Base-by-base conservation (phyloP, 2,329 filamentous ascomycete species). In the Fusarium sp. region DNA sequence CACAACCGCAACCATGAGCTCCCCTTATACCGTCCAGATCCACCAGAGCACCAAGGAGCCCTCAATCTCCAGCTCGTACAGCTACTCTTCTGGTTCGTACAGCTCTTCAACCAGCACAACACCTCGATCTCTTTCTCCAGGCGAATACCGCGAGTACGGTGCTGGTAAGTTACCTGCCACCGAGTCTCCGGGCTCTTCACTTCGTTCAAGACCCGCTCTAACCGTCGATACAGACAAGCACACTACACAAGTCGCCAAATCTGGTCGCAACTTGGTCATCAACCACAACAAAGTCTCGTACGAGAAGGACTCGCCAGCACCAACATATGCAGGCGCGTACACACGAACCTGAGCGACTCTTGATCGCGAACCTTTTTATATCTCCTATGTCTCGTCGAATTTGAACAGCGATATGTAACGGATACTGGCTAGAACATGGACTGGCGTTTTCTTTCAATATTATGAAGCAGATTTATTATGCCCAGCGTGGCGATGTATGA, bases 1-100 rank as follows among this genome's bases (percentile, higher is more conserved):
- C 22, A 67, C 22, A 67, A 65, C 73, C 44, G 34, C 65, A 67
- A 73, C 41, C 68, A 76, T 79, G 75, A 69, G 67, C 62, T 66
- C 67, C 52, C 69, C 67, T 47, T 73, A 77, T 69, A 67, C 66
- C 42, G 75, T 78, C 52, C 70, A 80, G 57, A 73, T 81, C 60
- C 79, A 80, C 69, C 79, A 80, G 69, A 68, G 71, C 61, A 71
- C 69, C 55, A 73, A 73, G 49, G 71, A 71, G 55, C 67, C 77
- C 56, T 79, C 76, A 22, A 72, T 75, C 65, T 67, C 66, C 57
- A 76, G 74, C 67, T 71, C 65, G 27, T 75, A 72, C 62, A 76
- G 70, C 62, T 67, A 70, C 54, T 76, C 73, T 47, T 70, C 67
- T 59, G 75, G 74, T 70, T 77, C 77, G 29, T 77, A 70, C 41